Conservation (phyloP, 306 rosid species). For the Castanea mollissima region DNA sequence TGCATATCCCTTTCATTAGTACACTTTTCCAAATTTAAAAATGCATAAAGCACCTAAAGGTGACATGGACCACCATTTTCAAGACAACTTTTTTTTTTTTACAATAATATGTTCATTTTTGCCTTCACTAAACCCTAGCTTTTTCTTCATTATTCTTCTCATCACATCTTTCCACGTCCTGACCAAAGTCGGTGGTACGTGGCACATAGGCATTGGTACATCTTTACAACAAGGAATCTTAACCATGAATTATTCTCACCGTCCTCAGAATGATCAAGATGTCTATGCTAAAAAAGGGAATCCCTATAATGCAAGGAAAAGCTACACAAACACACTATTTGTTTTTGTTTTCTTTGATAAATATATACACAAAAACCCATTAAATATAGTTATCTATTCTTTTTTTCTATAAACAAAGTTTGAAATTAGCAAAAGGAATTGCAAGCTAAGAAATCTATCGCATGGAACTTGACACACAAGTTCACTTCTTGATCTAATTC, state of each 20-base stretch:
- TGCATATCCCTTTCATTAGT: constrained; percentile 3
- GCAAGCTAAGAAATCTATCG: not conserved
- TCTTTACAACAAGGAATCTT: constrained; percentile 30
- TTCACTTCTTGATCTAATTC: not conserved
- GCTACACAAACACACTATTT: not conserved
- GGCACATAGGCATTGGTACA: constrained; percentile 35
- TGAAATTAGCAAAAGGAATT: not conserved
- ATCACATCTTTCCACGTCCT: constrained; percentile 13
- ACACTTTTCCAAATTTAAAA: not conserved
- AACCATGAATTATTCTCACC: constrained; percentile 24
- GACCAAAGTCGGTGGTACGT: constrained; percentile 37
- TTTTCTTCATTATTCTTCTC: constrained; percentile 30
- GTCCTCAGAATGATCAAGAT: constrained; percentile 38
- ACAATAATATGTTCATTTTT: constrained; percentile 26
- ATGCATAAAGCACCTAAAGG: constrained; percentile 12
- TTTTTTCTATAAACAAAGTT: not conserved
- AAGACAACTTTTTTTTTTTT: constrained; percentile 28
- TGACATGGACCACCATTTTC: constrained; percentile 24
- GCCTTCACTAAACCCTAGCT: not conserved
- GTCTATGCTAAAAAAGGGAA: constrained; percentile 13
- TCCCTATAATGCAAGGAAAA: constrained; percentile 22
- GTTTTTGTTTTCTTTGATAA: no score
- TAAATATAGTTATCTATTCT: not conserved
- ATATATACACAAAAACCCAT: constrained; percentile 1
- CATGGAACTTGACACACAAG: not conserved